Evolutionary conservation across 805 yeast genomes (phyloP).

Genomic region (Scheffersomyces coipomensis): DNA sequence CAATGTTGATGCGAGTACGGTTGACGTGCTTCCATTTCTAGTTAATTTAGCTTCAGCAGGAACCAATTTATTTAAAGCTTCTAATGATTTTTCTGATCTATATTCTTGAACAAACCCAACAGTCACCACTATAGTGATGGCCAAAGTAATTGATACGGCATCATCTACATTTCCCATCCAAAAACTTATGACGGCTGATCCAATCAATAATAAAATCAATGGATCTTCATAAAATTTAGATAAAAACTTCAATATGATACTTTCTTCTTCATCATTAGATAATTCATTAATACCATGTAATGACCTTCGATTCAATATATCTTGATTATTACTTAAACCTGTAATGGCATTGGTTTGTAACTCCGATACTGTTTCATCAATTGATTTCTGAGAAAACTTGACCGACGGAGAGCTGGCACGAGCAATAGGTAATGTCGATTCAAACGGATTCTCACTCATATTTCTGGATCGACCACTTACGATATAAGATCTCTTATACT

Average conservation of each 20-base stretch:
- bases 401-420: slow-evolving; percentile 53
- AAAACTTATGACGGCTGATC: slow-evolving; percentile 83
- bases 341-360: slow-evolving; percentile 56
- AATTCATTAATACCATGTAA: slow-evolving; percentile 84
- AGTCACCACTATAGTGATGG: slow-evolving; percentile 87
- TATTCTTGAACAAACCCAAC: slow-evolving; percentile 98
- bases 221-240: slow-evolving; percentile 89
- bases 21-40: slow-evolving; percentile 73
- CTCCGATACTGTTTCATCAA: slow-evolving; percentile 62
- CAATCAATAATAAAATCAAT: slow-evolving; percentile 80
- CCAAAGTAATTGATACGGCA: slow-evolving; percentile 89
- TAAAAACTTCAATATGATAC: slow-evolving; percentile 66
- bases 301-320: slow-evolving; percentile 66
- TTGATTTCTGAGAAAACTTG: slow-evolving; percentile 57
- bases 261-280: slow-evolving; percentile 73
- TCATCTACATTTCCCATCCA: slow-evolving; percentile 96
- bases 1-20: slow-evolving; percentile 79
- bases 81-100: slow-evolving; percentile 89
- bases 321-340: slow-evolving; percentile 72
- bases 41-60: slow-evolving; percentile 96
- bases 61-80: slow-evolving; percentile 87
- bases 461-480: too few species aligned
- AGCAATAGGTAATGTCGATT: slow-evolving; percentile 12
- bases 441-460: slow-evolving; percentile 44
- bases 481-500: too few species aligned